Evolutionary conservation across 495 filamentous ascomycete species (phyloP).

Genomic region (Entonaema liquescens): DNA sequence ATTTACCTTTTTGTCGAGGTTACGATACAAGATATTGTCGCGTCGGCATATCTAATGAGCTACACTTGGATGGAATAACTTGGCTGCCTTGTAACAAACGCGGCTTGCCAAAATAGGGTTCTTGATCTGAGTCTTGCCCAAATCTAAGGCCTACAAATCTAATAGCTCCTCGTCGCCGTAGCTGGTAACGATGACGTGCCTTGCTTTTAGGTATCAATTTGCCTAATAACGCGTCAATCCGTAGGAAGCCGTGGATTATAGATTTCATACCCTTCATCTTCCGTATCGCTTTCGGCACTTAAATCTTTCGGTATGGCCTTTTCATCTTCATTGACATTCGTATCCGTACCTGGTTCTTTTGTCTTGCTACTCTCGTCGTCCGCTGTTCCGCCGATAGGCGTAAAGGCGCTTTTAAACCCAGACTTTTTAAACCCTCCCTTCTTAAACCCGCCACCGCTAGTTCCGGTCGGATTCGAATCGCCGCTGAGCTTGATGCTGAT

Average conservation of each 20-base stretch:
- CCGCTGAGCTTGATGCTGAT: slow-evolving; percentile 66
- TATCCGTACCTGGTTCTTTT: slow-evolving; percentile 33
- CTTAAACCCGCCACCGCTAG: slow-evolving; percentile 53
- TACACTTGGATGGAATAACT: background rate
- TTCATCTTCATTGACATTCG: slow-evolving; percentile 30
- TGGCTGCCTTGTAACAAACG: background rate
- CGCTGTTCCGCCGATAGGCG: slow-evolving; percentile 46
- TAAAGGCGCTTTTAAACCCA: slow-evolving; percentile 64
- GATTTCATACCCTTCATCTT: slow-evolving; percentile 65
- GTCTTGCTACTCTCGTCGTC: slow-evolving; percentile 23
- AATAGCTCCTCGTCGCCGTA: background rate
- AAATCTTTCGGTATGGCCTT: slow-evolving; percentile 37
- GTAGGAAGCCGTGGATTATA: slow-evolving; percentile 64
- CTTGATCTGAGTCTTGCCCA: background rate
- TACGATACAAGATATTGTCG: too few relatives aligned
- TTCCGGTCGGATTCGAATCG: slow-evolving; percentile 28
- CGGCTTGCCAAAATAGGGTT: background rate
- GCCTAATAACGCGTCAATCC: slow-evolving; percentile 51
- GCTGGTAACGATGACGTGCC: background rate
- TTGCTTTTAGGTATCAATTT: background rate
- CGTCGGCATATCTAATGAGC: background rate
- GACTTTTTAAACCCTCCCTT: slow-evolving; percentile 65
- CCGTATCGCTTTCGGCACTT: slow-evolving; percentile 64
- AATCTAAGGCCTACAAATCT: background rate
- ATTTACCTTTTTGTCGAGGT: too few relatives aligned